phyloP scores from a whole-genome alignment of 306 rosid genomes.

The Quercus engelmannii region DNA sequence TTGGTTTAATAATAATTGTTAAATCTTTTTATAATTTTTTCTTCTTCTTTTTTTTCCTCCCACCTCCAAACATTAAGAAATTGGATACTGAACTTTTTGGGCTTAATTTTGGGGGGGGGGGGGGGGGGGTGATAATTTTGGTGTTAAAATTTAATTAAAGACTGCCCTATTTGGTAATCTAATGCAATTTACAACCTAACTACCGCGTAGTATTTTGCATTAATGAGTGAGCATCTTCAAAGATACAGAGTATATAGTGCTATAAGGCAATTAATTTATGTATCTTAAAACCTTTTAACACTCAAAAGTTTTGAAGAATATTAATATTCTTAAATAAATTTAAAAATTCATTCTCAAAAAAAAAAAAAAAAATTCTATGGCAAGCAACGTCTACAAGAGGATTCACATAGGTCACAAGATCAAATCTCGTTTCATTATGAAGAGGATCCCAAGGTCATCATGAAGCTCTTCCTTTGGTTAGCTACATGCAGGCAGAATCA shows the following conservation, averaged over 20 bases:
- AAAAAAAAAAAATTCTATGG: slow-evolving; percentile 9
- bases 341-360: slow-evolving; percentile 11
- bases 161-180: slow-evolving; percentile 8
- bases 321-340: not conserved
- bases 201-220: slow-evolving; percentile 1
- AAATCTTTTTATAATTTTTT: not conserved
- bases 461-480: not conserved
- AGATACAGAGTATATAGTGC: not conserved
- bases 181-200: slow-evolving; percentile 19
- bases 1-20: not conserved
- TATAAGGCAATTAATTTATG: slow-evolving; percentile 17
- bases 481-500: not conserved
- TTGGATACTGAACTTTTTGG: too few species aligned
- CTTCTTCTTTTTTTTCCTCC: too few species aligned
- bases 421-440: slow-evolving; percentile 31
- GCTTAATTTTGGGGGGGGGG: too few species aligned
- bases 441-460: slow-evolving; percentile 12
- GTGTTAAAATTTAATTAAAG: not conserved
- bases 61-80: too few species aligned
- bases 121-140: too few species aligned
- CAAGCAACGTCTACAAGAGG: slow-evolving; percentile 2
- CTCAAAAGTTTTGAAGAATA: slow-evolving; percentile 19
- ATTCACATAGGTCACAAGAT: slow-evolving; percentile 26
- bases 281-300: slow-evolving; percentile 19
- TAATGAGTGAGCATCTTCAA: not conserved